Conservation (phyloP, 768 basidiomycete species). For the Suillus brevipes region DNA sequence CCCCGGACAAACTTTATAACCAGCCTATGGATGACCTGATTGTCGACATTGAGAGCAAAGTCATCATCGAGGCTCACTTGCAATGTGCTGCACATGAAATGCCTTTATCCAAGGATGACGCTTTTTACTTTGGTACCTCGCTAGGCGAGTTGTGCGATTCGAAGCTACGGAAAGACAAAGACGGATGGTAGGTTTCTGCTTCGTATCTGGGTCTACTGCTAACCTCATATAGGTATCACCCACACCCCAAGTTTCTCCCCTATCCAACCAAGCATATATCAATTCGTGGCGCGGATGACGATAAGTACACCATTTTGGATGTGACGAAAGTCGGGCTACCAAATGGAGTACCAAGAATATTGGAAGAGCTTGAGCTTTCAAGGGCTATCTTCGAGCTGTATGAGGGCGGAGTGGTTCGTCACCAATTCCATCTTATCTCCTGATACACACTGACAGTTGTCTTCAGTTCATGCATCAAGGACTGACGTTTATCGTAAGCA, state of each 20-base stretch:
- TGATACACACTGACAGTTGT: slow-evolving; percentile 9
- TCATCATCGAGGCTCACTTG: slow-evolving; percentile 80
- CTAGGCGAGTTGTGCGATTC: slow-evolving; percentile 60
- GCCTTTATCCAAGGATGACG: slow-evolving; percentile 69
- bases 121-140: slow-evolving; percentile 67
- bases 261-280: slow-evolving; percentile 72
- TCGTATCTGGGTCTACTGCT: not conserved
- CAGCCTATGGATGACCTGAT: slow-evolving; percentile 60
- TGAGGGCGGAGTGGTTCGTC: slow-evolving; percentile 78
- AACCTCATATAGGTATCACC: slow-evolving; percentile 63
- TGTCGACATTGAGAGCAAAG: slow-evolving; percentile 70
- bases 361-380: slow-evolving; percentile 85
- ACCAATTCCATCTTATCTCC: slow-evolving; percentile 1
- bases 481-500: slow-evolving; percentile 67
- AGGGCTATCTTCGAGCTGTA: slow-evolving; percentile 87
- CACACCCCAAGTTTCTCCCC: slow-evolving; percentile 77
- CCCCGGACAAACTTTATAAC: slow-evolving; percentile 72
- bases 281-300: slow-evolving; percentile 77
- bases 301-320: slow-evolving; percentile 75
- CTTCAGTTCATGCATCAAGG: slow-evolving; percentile 87
- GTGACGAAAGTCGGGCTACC: slow-evolving; percentile 42
- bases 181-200: slow-evolving; percentile 64
- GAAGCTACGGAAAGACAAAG: slow-evolving; percentile 64
- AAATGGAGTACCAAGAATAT: slow-evolving; percentile 37
- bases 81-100: slow-evolving; percentile 90